Percentiles rank a stretch among this genome's conserved stretches.
phyloP scores from a whole-genome alignment of 352 stramenopile species.

The Phytophthora pluvialis region DNA sequence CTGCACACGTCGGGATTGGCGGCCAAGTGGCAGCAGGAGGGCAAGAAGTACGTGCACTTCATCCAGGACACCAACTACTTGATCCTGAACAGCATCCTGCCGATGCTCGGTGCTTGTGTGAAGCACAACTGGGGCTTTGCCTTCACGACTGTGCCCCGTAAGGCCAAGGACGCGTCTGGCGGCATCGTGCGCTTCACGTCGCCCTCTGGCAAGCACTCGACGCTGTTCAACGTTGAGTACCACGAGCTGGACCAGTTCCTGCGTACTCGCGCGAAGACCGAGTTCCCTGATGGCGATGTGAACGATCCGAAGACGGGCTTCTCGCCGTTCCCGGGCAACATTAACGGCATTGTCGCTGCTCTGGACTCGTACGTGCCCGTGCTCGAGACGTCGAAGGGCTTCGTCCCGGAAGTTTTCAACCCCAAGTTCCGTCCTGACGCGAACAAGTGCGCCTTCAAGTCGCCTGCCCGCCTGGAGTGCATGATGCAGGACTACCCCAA shows the following conservation, averaged over 20 bases:
- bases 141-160: constrained; percentile 93
- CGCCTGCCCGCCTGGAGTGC: constrained; percentile 70
- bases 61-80: constrained; percentile 96
- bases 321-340: constrained; percentile 76
- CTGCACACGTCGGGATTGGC: constrained; percentile 84
- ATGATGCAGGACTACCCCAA: constrained; percentile 87
- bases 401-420: constrained; percentile 78
- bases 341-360: constrained; percentile 71
- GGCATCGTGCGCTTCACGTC: constrained; percentile 65
- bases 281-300: constrained; percentile 65
- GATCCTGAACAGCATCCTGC: constrained; percentile 92
- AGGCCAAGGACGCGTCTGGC: constrained; percentile 92
- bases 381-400: constrained; percentile 53
- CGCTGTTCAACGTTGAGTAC: constrained; percentile 81
- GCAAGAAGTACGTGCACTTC: constrained; percentile 96
- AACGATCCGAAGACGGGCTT: constrained; percentile 63
- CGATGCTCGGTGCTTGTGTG: constrained; percentile 89
- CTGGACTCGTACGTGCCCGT: constrained; percentile 58
- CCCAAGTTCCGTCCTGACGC: constrained; percentile 52
- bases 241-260: constrained; percentile 78
- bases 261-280: constrained; percentile 41
- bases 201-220: constrained; percentile 29
- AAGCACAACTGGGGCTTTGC: constrained; percentile 92
- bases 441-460: constrained; percentile 60
- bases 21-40: constrained; percentile 65